Evolutionary conservation across 1,139 yeast genomes (phyloP).

Genomic region (Lodderomyces orthopsilosis): DNA sequence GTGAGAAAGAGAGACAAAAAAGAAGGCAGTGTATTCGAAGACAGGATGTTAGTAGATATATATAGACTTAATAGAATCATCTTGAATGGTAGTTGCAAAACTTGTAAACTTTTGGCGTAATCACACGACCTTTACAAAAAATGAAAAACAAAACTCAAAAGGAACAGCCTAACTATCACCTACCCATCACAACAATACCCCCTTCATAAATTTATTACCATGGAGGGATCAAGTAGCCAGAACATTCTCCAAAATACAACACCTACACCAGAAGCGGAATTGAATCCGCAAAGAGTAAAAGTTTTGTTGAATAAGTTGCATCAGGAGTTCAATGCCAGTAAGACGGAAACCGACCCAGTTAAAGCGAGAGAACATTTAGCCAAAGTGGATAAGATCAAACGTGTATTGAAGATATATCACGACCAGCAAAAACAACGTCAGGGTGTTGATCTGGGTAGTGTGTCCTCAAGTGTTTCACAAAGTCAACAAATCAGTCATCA

Average conservation of each 20-base stretch:
- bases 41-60: no score
- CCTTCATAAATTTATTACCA: no score
- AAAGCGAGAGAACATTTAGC: slow-evolving; percentile 67
- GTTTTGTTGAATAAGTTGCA: slow-evolving; percentile 33
- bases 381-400: slow-evolving; percentile 66
- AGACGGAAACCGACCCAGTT: slow-evolving; percentile 46
- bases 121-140: not conserved
- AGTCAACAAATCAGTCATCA: slow-evolving; percentile 2
- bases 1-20: no score
- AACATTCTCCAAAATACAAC: slow-evolving; percentile 5
- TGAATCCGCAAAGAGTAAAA: slow-evolving; percentile 14
- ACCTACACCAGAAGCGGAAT: slow-evolving; percentile 16
- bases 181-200: no score
- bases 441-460: not conserved
- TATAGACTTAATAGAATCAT: no score
- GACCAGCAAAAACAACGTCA: slow-evolving; percentile 31
- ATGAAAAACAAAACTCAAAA: not conserved
- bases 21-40: no score
- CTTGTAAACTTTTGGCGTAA: not conserved
- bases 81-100: not conserved
- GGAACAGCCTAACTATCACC: not conserved
- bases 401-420: slow-evolving; percentile 42
- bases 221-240: not conserved
- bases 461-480: slow-evolving; percentile 4
- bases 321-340: slow-evolving; percentile 62